phyloP scores from a whole-genome alignment of 2,329 filamentous ascomycete genomes.

The Lachnellula arida region DNA sequence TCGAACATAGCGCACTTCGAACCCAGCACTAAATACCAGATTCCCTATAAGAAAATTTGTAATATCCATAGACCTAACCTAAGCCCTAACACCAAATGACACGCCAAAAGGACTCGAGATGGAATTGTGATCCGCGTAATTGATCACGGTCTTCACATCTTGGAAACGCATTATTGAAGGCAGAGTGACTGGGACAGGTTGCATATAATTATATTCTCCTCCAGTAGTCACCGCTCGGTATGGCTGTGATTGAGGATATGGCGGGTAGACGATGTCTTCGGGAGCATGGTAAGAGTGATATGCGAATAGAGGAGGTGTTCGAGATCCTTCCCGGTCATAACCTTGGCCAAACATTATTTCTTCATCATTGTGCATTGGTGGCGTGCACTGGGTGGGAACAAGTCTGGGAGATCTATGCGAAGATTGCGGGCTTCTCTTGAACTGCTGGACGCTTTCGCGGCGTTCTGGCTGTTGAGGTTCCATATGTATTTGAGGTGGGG shows the following conservation, averaged over 20 bases:
- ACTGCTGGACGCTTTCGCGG: constrained; percentile 28
- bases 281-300: constrained; percentile 64
- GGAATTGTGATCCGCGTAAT: no score
- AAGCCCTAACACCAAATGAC: no score
- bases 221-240: constrained; percentile 46
- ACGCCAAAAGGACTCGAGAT: no score
- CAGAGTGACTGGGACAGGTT: constrained; percentile 53
- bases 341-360: constrained; percentile 63
- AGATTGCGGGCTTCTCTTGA: constrained; percentile 26
- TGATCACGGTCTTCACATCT: no score
- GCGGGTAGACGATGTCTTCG: constrained; percentile 58
- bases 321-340: constrained; percentile 64
- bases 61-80: no score
- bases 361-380: constrained; percentile 57
- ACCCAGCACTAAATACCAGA: no score
- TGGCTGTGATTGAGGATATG: constrained; percentile 51
- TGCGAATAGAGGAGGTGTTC: constrained; percentile 64
- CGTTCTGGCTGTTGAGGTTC: constrained; percentile 38
- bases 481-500: constrained; percentile 48
- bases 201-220: constrained; percentile 50
- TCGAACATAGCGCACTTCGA: no score
- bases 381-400: constrained; percentile 51
- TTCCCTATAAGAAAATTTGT: no score
- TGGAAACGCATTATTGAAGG: constrained; percentile 61
- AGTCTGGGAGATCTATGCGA: constrained; percentile 36